These are phyloP conservation scores for Malassezia arunalokei DNA, from an alignment of 1,284 basidiomycete species.

Conservation along the genomic window DNA sequence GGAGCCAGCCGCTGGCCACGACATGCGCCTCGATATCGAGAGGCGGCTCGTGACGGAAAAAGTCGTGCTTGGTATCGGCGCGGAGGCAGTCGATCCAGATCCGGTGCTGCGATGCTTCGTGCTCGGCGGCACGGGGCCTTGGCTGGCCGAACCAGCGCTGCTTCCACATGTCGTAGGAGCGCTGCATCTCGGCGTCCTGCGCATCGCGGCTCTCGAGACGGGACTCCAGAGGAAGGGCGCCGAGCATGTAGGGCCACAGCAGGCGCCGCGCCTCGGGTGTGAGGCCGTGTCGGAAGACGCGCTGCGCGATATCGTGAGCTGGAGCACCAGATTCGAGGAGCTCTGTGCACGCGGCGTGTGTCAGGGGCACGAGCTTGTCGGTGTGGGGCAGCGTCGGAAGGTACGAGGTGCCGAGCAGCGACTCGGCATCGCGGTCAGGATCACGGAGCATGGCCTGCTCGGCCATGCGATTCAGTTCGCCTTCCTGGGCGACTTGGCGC, in stretches of 20 bases:
- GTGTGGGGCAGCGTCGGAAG: background rate
- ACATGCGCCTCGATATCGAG: slow-evolving; percentile 25
- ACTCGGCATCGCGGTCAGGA: slow-evolving; percentile 11
- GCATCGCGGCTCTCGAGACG: slow-evolving; percentile 25
- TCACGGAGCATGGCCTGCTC: slow-evolving; percentile 15
- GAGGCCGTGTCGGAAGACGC: slow-evolving; percentile 32
- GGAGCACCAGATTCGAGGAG: slow-evolving; percentile 22
- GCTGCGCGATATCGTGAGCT: slow-evolving; percentile 18
- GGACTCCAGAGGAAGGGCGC: slow-evolving; percentile 65
- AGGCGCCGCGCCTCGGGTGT: slow-evolving; percentile 18
- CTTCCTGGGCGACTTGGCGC: slow-evolving; percentile 59
- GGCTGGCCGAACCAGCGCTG: slow-evolving; percentile 19
- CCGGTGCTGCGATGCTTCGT: slow-evolving; percentile 60
- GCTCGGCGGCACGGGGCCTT: slow-evolving; percentile 7
- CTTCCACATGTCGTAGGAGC: slow-evolving; percentile 21
- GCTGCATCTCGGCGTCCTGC: slow-evolving; percentile 16
- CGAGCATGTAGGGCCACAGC: slow-evolving; percentile 82
- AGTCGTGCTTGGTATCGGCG: slow-evolving; percentile 80
- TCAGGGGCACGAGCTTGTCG: slow-evolving; percentile 8
- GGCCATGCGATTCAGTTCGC: slow-evolving; percentile 23
- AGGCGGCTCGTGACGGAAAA: slow-evolving; percentile 53
- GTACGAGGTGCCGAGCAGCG: slow-evolving; percentile 4
- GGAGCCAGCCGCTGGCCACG: slow-evolving; percentile 16
- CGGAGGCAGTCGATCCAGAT: slow-evolving; percentile 91
- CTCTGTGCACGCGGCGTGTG: slow-evolving; percentile 20